Evolutionary conservation across 2,329 filamentous ascomycete species (phyloP).

Genomic region (Aspergillus puulaauensis): DNA sequence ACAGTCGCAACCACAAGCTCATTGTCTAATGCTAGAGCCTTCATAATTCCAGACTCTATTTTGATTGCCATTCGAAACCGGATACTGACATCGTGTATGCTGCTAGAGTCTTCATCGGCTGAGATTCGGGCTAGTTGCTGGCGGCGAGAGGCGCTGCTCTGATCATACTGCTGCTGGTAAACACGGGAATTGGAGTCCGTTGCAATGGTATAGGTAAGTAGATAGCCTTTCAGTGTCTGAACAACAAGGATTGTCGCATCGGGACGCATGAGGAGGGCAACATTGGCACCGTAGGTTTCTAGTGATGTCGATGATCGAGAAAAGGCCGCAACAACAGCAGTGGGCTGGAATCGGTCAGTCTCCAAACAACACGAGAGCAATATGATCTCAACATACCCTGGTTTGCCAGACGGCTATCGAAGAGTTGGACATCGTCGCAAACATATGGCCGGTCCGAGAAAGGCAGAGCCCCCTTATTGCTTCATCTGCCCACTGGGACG

Average conservation of each 20-base stretch:
- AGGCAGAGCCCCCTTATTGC: slow-evolving; percentile 72
- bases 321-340: slow-evolving; percentile 81
- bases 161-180: slow-evolving; percentile 75
- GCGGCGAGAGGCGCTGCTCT: slow-evolving; percentile 45
- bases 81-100: slow-evolving; percentile 81
- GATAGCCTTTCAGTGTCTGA: slow-evolving; percentile 78
- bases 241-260: slow-evolving; percentile 91
- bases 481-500: slow-evolving; percentile 53
- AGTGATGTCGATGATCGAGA: slow-evolving; percentile 79
- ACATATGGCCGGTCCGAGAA: slow-evolving; percentile 76
- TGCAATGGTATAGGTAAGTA: slow-evolving; percentile 92
- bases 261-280: slow-evolving; percentile 79
- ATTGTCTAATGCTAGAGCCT: slow-evolving; percentile 83
- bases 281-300: slow-evolving; percentile 79
- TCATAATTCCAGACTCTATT: slow-evolving; percentile 90
- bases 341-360: slow-evolving; percentile 61
- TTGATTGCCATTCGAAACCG: slow-evolving; percentile 98
- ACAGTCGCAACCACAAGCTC: slow-evolving; percentile 88
- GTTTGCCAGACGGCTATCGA: slow-evolving; percentile 96
- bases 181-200: slow-evolving; percentile 79
- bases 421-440: slow-evolving; percentile 81
- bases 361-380: slow-evolving; percentile 20
- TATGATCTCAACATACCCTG: slow-evolving; percentile 59
- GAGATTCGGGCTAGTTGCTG: slow-evolving; percentile 51
- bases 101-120: slow-evolving; percentile 77